phyloP scores from a whole-genome alignment of 768 basidiomycete species.

The Lactifluus volemus region DNA sequence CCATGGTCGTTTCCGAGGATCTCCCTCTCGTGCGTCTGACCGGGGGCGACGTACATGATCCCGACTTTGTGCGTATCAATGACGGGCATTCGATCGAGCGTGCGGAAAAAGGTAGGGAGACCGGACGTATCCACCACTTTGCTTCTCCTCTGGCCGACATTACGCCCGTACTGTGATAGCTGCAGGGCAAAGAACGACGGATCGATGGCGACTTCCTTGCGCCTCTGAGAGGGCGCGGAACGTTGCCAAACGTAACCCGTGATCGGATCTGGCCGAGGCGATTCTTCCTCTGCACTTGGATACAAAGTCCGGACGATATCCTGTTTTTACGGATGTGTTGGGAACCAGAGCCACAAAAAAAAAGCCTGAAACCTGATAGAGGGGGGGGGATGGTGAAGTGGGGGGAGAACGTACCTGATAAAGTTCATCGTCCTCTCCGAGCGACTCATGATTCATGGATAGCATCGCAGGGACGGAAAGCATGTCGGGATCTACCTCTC shows the following conservation, averaged over 20 bases:
- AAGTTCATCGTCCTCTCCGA: conserved; percentile 13
- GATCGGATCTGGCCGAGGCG: conserved; percentile 55
- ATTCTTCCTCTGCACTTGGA: conserved; percentile 8
- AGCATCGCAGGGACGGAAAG: conserved; percentile 63
- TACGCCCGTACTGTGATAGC: conserved; percentile 64
- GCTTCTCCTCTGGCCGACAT: conserved; percentile 38
- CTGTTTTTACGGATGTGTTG: neutral
- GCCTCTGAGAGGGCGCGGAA: conserved; percentile 78
- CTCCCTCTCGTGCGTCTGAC: conserved; percentile 74
- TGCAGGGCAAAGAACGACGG: conserved; percentile 83
- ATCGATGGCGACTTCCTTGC: conserved; percentile 78
- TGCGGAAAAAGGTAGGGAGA: conserved; percentile 50
- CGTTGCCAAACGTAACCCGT: conserved; percentile 86
- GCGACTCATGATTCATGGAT: conserved; percentile 51
- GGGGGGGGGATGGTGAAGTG: too few relatives aligned
- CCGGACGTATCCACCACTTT: conserved; percentile 44
- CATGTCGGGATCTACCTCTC: conserved; percentile 76
- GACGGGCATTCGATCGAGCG: conserved; percentile 79
- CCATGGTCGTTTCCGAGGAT: conserved; percentile 88
- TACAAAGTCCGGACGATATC: conserved; percentile 11
- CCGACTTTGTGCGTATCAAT: conserved; percentile 98
- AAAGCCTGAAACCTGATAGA: too few relatives aligned
- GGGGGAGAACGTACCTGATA: conserved; percentile 13
- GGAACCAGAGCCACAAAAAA: too few relatives aligned
- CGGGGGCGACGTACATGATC: conserved; percentile 91